Evolutionary conservation across 768 basidiomycete species (phyloP).

Genomic region (Rubroboletus pulcherrimus): DNA sequence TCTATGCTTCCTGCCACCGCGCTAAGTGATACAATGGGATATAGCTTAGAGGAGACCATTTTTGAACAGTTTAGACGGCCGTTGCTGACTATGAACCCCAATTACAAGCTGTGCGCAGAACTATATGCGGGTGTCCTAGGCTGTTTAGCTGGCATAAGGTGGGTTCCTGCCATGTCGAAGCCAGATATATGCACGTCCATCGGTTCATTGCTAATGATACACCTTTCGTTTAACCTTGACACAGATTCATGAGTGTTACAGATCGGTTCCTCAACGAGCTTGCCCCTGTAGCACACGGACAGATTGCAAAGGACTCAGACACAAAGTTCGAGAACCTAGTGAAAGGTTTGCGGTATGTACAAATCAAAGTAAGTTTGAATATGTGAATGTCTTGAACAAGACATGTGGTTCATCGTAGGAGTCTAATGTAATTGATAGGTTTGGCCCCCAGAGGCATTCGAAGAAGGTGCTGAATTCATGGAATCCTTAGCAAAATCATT

Average conservation of each 20-base stretch:
- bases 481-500: constrained; percentile 81
- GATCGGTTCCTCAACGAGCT: constrained; percentile 86
- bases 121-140: constrained; percentile 83
- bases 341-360: constrained; percentile 73
- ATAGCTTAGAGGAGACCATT: constrained; percentile 80
- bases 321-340: constrained; percentile 82
- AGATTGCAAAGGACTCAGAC: constrained; percentile 77
- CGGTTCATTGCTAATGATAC: not conserved
- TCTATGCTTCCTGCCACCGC: constrained; percentile 71
- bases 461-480: constrained; percentile 90
- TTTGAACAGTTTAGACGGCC: constrained; percentile 81
- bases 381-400: not conserved
- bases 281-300: constrained; percentile 65
- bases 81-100: constrained; percentile 59
- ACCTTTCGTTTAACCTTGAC: not conserved
- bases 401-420: not conserved
- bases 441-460: constrained; percentile 90
- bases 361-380: constrained; percentile 59
- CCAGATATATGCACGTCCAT: not conserved
- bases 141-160: constrained; percentile 79
- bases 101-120: constrained; percentile 78
- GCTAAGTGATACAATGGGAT: constrained; percentile 72
- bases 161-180: constrained; percentile 20
- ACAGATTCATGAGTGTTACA: constrained; percentile 86
- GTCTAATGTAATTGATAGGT: constrained; percentile 46